Percentiles rank a stretch among this genome's conserved stretches.
phyloP scores from a whole-genome alignment of 1,284 basidiomycete species.

The Marasmius sp. region DNA sequence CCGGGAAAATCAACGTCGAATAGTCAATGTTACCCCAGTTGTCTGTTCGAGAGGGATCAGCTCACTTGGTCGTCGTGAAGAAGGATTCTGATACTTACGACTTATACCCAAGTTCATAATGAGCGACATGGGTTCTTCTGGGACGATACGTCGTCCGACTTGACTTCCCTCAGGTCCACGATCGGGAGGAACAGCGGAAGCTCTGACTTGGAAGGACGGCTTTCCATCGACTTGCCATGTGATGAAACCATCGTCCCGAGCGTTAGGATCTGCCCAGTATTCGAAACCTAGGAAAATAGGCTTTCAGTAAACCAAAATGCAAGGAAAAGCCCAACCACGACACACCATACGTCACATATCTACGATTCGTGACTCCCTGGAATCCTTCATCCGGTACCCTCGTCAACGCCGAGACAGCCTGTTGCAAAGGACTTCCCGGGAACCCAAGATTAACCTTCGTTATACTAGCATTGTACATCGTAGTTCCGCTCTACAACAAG shows the following conservation, averaged over 20 bases:
- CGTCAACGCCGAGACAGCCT: conserved; percentile 55
- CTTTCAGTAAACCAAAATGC: conserved; percentile 13
- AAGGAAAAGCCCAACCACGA: conserved; percentile 35
- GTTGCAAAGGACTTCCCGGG: conserved; percentile 47
- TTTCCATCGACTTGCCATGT: conserved; percentile 63
- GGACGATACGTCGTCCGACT: conserved; percentile 62
- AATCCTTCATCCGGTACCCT: conserved; percentile 53
- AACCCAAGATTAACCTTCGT: conserved; percentile 62
- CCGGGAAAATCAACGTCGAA: conserved; percentile 59
- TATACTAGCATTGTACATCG: conserved; percentile 45
- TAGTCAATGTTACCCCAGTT: conserved; percentile 49
- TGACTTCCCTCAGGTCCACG: conserved; percentile 37
- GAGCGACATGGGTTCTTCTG: conserved; percentile 75
- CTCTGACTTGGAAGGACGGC: conserved; percentile 52
- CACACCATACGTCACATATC: conserved; percentile 49
- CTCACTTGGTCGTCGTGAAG: not conserved
- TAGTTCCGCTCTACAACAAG: conserved; percentile 41
- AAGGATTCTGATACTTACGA: conserved; percentile 35
- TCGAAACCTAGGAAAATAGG: conserved; percentile 55
- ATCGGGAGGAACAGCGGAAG: conserved; percentile 57
- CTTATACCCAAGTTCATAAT: conserved; percentile 68
- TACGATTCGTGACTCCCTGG: conserved; percentile 45
- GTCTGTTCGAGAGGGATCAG: not conserved
- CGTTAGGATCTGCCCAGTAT: conserved; percentile 59
- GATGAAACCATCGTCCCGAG: conserved; percentile 59